phyloP scores from a whole-genome alignment of 2,329 filamentous ascomycete genomes.

The Fusarium clavum region DNA sequence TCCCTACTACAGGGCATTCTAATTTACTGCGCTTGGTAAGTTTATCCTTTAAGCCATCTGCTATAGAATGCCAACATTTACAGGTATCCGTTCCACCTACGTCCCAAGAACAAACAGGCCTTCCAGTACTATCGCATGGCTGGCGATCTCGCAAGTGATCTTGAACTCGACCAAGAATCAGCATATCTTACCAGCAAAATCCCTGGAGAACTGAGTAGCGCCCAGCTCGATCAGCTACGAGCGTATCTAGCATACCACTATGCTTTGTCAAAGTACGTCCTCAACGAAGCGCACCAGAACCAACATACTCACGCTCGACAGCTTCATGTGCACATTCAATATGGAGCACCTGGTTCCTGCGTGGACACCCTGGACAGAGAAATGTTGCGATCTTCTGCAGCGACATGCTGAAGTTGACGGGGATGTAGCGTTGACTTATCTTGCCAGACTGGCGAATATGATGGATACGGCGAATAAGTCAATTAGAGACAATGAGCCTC shows the following conservation, averaged over 20 bases:
- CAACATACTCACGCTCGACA: constrained; percentile 41
- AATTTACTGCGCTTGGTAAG: constrained; percentile 68
- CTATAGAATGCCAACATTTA: not conserved
- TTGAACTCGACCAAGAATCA: constrained; percentile 60
- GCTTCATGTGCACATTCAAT: constrained; percentile 55
- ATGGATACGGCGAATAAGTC: constrained; percentile 53
- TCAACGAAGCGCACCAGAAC: not conserved
- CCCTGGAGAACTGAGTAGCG: constrained; percentile 8
- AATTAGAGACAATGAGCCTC: constrained; percentile 44
- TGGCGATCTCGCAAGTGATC: constrained; percentile 61
- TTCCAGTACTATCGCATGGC: constrained; percentile 65
- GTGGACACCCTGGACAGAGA: constrained; percentile 58
- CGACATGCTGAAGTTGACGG: constrained; percentile 50
- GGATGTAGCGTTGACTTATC: constrained; percentile 58
- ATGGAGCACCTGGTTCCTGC: constrained; percentile 45
- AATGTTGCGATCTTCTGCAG: constrained; percentile 60
- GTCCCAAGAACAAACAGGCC: constrained; percentile 62
- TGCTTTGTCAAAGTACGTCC: constrained; percentile 55
- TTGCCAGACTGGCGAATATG: constrained; percentile 57
- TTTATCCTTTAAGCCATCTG: not conserved
- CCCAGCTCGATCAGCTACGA: constrained; percentile 57
- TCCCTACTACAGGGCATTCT: constrained; percentile 68
- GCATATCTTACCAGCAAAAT: constrained; percentile 9
- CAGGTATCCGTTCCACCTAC: constrained; percentile 67
- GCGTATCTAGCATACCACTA: constrained; percentile 61